Base-by-base conservation (phyloP, 345 rosid genomes). In the Citrus reticulata region DNA sequence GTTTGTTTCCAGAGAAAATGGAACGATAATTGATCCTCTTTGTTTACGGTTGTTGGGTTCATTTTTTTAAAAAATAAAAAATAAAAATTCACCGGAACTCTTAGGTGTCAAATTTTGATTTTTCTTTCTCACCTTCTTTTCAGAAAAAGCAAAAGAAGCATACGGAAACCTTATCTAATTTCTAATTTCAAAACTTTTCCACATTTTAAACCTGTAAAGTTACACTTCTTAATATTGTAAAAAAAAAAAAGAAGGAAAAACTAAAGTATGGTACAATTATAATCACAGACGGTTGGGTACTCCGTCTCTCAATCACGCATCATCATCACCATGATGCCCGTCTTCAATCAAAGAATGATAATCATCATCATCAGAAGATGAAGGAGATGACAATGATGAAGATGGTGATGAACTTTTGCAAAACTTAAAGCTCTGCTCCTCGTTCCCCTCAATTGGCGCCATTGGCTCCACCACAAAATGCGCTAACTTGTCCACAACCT, bases 401-500 rank as follows among this genome's bases (percentile, higher is more conserved):
- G 77, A 79, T n/a, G 68, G 60, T 14, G 90, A 83, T 19, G 80
- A 59, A 35, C 84, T 90, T 75, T 81, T 78, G 83, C 98, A 95
- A 69, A 93, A 95, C 73, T 64, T 84, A 49, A 60, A 72, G 27
- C 58, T 62, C n/a, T 24, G 60, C 34, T 37, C 39, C 66, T 72
- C 85, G 75, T 54, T 22, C 66, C 72, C 86, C 77, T 17, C 58
- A 20, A 17, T 17, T 17, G 51, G 51, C 51, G 51, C 51, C 51
- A 22, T 54, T 72, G 20, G 81, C 72, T 78, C 85, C 46, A 95
- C 81, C 2, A 55, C 88, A 30, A 90, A 95, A 79, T 92, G 95
- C 4, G 81, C 98, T 72, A 95, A 67, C 2, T 78, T 76, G 67
- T 86, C 95, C 51, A 89, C 88, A 1, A 82, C 86, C 80, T 89